Conservation (phyloP, 2,329 filamentous ascomycete genomes). For the Exserohilum turcica region DNA sequence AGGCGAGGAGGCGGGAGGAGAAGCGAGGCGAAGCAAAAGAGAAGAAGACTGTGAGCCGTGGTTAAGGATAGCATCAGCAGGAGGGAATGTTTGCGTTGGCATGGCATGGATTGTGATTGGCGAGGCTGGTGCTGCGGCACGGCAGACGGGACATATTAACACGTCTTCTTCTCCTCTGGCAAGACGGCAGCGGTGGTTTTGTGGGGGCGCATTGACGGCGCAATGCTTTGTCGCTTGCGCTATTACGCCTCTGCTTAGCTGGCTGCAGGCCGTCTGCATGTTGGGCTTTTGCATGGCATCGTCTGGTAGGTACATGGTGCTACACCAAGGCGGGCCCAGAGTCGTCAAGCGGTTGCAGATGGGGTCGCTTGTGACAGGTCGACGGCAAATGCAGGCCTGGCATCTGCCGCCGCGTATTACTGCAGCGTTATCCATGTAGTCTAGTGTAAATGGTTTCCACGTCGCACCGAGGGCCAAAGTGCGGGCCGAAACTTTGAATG, state of each 20-base stretch:
- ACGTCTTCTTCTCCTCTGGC: background rate
- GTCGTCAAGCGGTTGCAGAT: too few relatives aligned
- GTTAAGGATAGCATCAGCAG: conserved; percentile 1
- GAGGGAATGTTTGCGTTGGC: background rate
- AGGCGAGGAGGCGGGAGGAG: background rate
- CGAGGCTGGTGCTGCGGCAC: background rate
- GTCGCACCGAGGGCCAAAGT: background rate
- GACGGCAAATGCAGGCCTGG: too few relatives aligned
- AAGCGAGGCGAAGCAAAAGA: too few relatives aligned
- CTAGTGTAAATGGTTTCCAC: conserved; percentile 1
- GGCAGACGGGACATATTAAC: background rate
- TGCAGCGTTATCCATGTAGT: conserved; percentile 4
- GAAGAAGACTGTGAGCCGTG: too few relatives aligned
- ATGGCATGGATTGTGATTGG: background rate
- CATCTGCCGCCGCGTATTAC: too few relatives aligned
- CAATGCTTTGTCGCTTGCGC: background rate
- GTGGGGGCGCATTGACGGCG: background rate
- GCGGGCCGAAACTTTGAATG: conserved; percentile 3
- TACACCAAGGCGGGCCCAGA: too few relatives aligned
- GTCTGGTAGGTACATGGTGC: too few relatives aligned
- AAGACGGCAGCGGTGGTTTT: background rate
- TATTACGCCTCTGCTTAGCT: background rate
- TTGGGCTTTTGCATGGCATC: background rate
- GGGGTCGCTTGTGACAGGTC: background rate
- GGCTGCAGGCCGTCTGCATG: too few relatives aligned